A percentile compares a stretch with the other conserved stretches of the same genome.
Evolutionary conservation across 805 yeast species (phyloP).

Genomic region (Candida wancherniae): DNA sequence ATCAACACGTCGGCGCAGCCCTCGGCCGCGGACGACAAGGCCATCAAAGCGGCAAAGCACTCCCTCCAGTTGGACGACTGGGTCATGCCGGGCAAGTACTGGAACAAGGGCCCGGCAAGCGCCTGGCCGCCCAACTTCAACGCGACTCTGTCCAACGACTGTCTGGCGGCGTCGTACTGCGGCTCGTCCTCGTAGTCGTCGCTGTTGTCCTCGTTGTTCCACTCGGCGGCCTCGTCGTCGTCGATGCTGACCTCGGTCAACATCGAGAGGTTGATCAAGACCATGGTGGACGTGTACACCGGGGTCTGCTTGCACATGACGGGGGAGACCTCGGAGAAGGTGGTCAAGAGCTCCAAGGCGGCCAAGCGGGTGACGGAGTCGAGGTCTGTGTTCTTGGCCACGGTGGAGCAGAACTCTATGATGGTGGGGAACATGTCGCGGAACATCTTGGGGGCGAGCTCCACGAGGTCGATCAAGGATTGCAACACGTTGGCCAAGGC

Average conservation of each 20-base stretch:
- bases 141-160: conserved; percentile 87
- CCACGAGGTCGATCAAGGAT: conserved; percentile 83
- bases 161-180: conserved; percentile 88
- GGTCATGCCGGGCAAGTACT: conserved; percentile 79
- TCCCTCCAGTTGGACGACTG: conserved; percentile 81
- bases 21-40: conserved; percentile 93
- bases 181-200: conserved; percentile 74
- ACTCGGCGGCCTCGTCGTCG: conserved; percentile 80
- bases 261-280: conserved; percentile 70
- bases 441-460: conserved; percentile 91
- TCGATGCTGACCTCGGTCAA: conserved; percentile 90
- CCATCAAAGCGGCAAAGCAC: conserved; percentile 96
- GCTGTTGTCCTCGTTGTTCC: conserved; percentile 81
- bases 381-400: conserved; percentile 73
- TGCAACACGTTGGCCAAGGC: conserved; percentile 87
- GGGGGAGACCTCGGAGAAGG: conserved; percentile 91
- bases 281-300: conserved; percentile 65
- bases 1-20: conserved; percentile 90
- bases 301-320: conserved; percentile 85
- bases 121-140: conserved; percentile 78
- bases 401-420: conserved; percentile 77
- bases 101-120: conserved; percentile 81
- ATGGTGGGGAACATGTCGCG: conserved; percentile 86
- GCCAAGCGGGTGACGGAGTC: conserved; percentile 78
- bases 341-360: conserved; percentile 82